These are phyloP conservation scores for Sarcodon sp. DNA, from an alignment of 768 basidiomycete genomes.

Conservation along the genomic window DNA sequence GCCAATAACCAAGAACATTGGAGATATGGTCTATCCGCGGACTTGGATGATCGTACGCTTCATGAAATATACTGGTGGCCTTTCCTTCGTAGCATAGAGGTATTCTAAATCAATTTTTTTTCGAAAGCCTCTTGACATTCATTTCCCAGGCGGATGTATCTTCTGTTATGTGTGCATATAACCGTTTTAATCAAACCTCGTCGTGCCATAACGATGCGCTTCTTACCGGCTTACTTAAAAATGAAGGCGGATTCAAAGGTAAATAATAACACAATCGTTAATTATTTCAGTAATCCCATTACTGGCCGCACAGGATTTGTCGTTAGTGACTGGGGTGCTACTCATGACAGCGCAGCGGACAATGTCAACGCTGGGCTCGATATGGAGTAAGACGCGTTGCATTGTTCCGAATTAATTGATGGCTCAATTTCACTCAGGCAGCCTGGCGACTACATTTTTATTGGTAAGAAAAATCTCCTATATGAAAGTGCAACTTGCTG, in stretches of 20 bases:
- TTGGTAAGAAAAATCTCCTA: not conserved
- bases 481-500: not conserved
- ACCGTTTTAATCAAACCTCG: not conserved
- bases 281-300: not conserved
- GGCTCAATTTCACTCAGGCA: not conserved
- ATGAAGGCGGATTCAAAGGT: not conserved
- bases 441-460: not conserved
- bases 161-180: not conserved
- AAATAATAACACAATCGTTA: not conserved
- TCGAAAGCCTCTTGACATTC: not conserved
- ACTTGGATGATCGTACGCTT: slow-evolving; percentile 8
- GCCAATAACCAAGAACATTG: slow-evolving; percentile 6
- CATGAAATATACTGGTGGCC: slow-evolving; percentile 8
- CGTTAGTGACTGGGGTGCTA: not conserved
- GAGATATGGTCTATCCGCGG: slow-evolving; percentile 6
- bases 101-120: not conserved
- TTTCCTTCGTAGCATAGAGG: slow-evolving; percentile 8
- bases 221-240: not conserved
- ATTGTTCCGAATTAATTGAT: not conserved
- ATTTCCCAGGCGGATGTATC: not conserved
- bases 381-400: not conserved
- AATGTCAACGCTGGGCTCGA: not conserved
- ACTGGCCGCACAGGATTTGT: not conserved
- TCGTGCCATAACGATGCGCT: not conserved
- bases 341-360: not conserved